Conservation (phyloP, 192 early-diverging fungal genomes). For the Backusella psychrophila region DNA sequence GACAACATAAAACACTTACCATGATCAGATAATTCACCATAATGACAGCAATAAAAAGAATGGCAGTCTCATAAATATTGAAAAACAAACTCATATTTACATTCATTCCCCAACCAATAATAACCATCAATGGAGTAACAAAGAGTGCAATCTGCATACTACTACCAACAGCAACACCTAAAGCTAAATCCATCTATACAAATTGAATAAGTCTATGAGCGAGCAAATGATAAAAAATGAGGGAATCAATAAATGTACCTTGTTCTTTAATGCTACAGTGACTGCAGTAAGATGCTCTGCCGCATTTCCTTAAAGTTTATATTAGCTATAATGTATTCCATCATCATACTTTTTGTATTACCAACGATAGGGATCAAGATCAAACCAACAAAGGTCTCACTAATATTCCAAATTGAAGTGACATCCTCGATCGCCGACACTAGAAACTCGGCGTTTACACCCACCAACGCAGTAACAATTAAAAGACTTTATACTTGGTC, state of each 20-base stretch:
- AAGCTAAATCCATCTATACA: conserved; percentile 76
- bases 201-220: not conserved
- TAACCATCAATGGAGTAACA: conserved; percentile 67
- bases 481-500: conserved; percentile 41
- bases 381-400: conserved; percentile 86
- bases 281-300: conserved; percentile 86
- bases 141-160: conserved; percentile 89
- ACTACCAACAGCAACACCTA: conserved; percentile 86
- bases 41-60: conserved; percentile 85
- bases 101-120: conserved; percentile 79
- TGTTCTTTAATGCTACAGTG: conserved; percentile 77
- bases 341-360: not conserved
- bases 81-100: conserved; percentile 79
- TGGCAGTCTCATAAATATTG: conserved; percentile 78
- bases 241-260: conserved; percentile 23
- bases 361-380: conserved; percentile 88
- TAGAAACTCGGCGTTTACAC: conserved; percentile 82
- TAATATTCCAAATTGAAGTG: conserved; percentile 65
- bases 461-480: conserved; percentile 65
- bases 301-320: conserved; percentile 50
- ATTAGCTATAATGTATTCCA: conserved; percentile 32
- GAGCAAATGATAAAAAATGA: not conserved
- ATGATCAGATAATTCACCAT: conserved; percentile 78
- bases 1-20: not conserved
- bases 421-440: conserved; percentile 82